Conservation (phyloP, 129 eudicot species). For the Saposhnikovia divaricata region DNA sequence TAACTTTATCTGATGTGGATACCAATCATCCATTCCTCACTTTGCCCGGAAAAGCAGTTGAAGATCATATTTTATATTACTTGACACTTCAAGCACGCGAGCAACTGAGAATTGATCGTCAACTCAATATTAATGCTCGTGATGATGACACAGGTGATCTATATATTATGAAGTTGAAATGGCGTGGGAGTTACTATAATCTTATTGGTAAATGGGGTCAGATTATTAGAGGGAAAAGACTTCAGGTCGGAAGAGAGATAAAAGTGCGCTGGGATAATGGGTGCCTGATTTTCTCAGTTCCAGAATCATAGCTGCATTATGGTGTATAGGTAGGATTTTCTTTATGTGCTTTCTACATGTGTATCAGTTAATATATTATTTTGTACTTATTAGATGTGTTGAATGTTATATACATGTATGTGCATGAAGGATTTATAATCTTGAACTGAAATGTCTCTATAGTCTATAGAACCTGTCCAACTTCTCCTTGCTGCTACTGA, state of each 20-base stretch:
- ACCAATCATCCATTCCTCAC: conserved; percentile 81
- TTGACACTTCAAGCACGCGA: conserved; percentile 77
- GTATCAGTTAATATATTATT: not conserved
- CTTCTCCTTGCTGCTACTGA: not conserved
- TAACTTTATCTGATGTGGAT: conserved; percentile 77
- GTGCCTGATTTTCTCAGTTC: conserved; percentile 66
- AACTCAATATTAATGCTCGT: conserved; percentile 57
- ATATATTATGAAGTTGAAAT: conserved; percentile 63
- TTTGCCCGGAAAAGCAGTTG: conserved; percentile 71
- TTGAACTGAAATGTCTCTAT: not conserved
- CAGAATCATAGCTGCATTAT: conserved; percentile 42
- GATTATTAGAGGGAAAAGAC: conserved; percentile 67
- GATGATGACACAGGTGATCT: conserved; percentile 67
- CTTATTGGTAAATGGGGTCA: conserved; percentile 79
- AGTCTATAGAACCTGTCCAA: not conserved
- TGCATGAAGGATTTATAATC: conserved; percentile 1
- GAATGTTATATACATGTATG: conserved; percentile 7
- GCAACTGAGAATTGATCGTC: conserved; percentile 63
- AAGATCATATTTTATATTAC: conserved; percentile 65
- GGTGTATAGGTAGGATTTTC: conserved; percentile 36
- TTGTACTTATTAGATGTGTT: not conserved
- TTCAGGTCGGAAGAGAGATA: conserved; percentile 70
- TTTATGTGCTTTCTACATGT: conserved; percentile 17
- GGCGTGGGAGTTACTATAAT: conserved; percentile 75
- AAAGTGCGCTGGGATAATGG: conserved; percentile 81